Evolutionary conservation across 169 alveolate species (phyloP), one percentile per base, ranked within the genome.

Genomic region (Ichthyophthirius multifiliis): DNA sequence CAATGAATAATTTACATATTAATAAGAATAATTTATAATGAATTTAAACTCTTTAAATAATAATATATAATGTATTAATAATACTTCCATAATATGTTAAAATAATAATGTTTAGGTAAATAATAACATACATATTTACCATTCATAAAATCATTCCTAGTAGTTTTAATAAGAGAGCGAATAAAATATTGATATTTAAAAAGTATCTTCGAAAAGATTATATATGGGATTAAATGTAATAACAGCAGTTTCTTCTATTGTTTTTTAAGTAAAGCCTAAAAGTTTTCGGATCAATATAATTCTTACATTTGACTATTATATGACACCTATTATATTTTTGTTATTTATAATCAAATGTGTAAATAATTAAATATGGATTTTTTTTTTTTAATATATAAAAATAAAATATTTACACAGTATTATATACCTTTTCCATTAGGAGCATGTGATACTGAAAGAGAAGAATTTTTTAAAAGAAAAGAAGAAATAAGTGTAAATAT

Each of bases 211-310:
- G n/a, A n/a, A n/a, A n/a, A n/a, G n/a, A n/a, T n/a, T n/a, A n/a
- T n/a, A n/a, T n/a, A n/a, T n/a, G n/a, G n/a, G n/a, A n/a, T 55
- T 55, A 55, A 55, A 55, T 27, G 71, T 55, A 27, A 39, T 34
- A 1, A 27, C 1, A 27, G 71, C 71, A 20, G 31, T 55, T 34
- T 27, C 43, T 23, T 55, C 71, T 1, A 27, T 55, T 27, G 31
- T 55, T 55, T 55, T 55, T 39, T 23, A 55, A 55, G 31, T 55
- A n/a, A 55, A 55, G 23, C 71, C 71, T 27, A 55, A 55, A n/a
- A 34, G 31, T 23, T 55, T 55, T 39, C 23, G 71, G 31, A 55
- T 27, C 15, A 55, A 34, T 23, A 55, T 55, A 39, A 55, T 55
- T 27, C 71, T 55, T 27, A 55, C 71, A 4, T 55, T 55, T 7